Conservation (phyloP, 345 rosid genomes). For the Anacardium occidentale region DNA sequence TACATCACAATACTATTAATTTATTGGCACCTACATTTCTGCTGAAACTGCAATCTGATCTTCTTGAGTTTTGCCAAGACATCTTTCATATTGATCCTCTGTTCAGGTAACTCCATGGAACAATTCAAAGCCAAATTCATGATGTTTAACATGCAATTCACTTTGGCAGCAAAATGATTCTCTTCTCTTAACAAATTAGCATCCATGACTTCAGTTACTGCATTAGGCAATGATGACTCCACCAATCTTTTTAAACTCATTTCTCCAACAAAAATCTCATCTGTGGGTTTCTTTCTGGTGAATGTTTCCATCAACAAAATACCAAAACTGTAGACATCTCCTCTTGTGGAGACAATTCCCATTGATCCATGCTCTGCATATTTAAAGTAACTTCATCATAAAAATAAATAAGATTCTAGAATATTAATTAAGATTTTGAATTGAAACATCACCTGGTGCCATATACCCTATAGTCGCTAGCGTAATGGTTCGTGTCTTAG, state of each 20-base stretch:
- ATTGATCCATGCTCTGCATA: neutral
- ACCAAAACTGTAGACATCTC: neutral
- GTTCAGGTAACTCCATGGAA: neutral
- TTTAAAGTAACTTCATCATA: neutral
- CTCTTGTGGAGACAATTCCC: neutral
- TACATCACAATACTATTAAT: neutral
- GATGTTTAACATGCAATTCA: neutral
- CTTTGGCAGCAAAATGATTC: neutral
- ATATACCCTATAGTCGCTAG: neutral
- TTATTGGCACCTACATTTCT: neutral
- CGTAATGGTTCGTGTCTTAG: neutral
- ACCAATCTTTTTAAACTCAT: neutral
- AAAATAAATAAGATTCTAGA: neutral
- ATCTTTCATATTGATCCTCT: neutral
- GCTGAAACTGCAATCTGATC: neutral
- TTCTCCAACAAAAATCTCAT: neutral
- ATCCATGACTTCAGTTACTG: neutral
- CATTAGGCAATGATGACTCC: neutral
- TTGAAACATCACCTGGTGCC: slow-evolving; percentile 6
- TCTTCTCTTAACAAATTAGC: neutral
- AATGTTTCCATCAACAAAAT: neutral
- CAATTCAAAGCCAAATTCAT: neutral
- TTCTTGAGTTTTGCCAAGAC: neutral
- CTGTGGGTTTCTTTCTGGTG: neutral
- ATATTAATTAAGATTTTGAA: neutral